Percentiles rank a stretch among this genome's conserved stretches.
Conservation (phyloP, 345 rosid genomes). For the Draba incana region DNA sequence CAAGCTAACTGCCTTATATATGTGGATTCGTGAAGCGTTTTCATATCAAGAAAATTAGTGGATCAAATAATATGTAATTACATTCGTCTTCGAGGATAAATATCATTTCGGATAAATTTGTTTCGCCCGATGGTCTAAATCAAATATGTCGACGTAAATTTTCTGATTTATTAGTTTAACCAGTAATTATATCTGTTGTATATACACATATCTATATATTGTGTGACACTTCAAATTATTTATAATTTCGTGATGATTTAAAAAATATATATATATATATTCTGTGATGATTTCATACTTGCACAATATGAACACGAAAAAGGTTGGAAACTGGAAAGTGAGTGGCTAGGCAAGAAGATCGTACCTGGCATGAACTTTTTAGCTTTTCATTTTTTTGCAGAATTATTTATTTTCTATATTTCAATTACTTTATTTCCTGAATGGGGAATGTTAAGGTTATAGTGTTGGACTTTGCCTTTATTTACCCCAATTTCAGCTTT, state of each 20-base stretch:
- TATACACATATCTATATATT: background rate
- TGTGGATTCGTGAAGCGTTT: background rate
- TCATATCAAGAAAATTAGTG: background rate
- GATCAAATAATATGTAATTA: background rate
- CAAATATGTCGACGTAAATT: background rate
- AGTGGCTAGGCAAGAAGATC: conserved; percentile 32
- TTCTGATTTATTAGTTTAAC: background rate
- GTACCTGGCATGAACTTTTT: conserved; percentile 32
- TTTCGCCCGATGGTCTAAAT: background rate
- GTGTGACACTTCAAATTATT: background rate
- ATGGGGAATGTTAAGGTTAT: conserved; percentile 41
- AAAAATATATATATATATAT: background rate
- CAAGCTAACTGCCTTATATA: too few relatives aligned
- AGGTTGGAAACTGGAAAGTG: conserved; percentile 31
- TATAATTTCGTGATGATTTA: background rate
- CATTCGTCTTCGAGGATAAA: background rate
- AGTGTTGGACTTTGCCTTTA: conserved; percentile 33
- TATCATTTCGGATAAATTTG: background rate
- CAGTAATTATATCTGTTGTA: background rate
- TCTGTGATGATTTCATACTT: background rate
- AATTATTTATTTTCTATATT: background rate
- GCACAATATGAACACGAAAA: conserved; percentile 30
- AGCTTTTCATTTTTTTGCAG: background rate
- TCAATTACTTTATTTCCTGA: conserved; percentile 25
- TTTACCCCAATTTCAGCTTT: conserved; percentile 24